Evolutionary conservation across 192 early-diverging fungal species (phyloP).

Genomic region (Gamsiella multidivaricata): DNA sequence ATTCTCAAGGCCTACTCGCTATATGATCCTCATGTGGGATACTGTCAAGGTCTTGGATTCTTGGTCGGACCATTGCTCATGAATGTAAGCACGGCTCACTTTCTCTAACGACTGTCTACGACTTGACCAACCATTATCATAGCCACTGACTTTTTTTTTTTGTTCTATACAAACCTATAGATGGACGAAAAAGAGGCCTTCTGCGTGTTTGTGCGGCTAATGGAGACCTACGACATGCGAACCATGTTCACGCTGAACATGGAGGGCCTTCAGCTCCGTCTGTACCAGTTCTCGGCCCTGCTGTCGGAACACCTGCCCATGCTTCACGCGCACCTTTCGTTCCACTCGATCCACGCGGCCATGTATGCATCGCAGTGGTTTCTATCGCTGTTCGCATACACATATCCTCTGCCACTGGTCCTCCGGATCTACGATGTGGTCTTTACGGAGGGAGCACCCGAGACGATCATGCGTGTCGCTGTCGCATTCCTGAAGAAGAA

Average conservation of each 20-base stretch:
- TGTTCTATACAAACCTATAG: slow-evolving; percentile 41
- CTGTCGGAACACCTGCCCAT: slow-evolving; percentile 80
- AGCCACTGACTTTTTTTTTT: not conserved
- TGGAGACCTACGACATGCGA: slow-evolving; percentile 93
- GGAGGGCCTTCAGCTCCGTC: slow-evolving; percentile 90
- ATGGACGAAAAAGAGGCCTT: slow-evolving; percentile 97
- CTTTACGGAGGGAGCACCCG: slow-evolving; percentile 90
- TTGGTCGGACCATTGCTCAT: slow-evolving; percentile 92
- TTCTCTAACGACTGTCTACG: too few species aligned
- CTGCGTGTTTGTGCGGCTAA: slow-evolving; percentile 92
- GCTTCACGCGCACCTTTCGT: slow-evolving; percentile 79
- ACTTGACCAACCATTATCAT: not conserved
- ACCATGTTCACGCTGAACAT: slow-evolving; percentile 94
- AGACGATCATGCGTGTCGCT: slow-evolving; percentile 88
- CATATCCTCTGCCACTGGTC: slow-evolving; percentile 90
- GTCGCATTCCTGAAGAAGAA: slow-evolving; percentile 92
- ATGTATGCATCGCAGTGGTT: slow-evolving; percentile 99
- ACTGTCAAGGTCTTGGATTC: slow-evolving; percentile 98
- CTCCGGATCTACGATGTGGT: slow-evolving; percentile 93
- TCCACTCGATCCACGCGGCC: slow-evolving; percentile 77
- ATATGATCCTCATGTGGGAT: slow-evolving; percentile 95
- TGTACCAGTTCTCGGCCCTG: slow-evolving; percentile 88
- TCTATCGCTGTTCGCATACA: slow-evolving; percentile 96
- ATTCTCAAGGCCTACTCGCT: slow-evolving; percentile 93
- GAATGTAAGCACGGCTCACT: slow-evolving; percentile 71